These are phyloP conservation scores for Clathrus columnatus DNA, from an alignment of 768 basidiomycete genomes.

Conservation along the genomic window DNA sequence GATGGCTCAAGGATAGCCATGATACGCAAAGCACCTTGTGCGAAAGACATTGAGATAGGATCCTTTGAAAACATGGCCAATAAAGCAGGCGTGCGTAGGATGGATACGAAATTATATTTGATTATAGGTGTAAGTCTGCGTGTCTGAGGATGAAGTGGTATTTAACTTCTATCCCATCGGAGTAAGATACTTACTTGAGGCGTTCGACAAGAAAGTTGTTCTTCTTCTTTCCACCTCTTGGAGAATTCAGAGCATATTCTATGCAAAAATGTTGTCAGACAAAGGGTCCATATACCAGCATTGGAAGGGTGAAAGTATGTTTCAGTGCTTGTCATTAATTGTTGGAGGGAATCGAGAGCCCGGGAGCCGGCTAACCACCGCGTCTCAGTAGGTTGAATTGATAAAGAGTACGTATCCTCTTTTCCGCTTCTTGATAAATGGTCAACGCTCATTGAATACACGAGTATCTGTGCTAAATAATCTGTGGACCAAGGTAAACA, in stretches of 20 bases:
- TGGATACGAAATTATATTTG: constrained; percentile 71
- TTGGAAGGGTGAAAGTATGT: constrained; percentile 95
- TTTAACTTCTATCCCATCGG: background rate
- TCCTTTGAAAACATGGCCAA: constrained; percentile 91
- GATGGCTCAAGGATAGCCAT: constrained; percentile 75
- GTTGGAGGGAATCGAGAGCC: constrained; percentile 80
- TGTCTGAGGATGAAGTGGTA: constrained; percentile 30
- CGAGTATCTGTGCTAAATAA: constrained; percentile 73
- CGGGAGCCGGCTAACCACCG: constrained; percentile 76
- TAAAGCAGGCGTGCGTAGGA: constrained; percentile 77
- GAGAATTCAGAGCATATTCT: constrained; percentile 66
- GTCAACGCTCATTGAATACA: constrained; percentile 87
- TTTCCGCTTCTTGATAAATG: constrained; percentile 40
- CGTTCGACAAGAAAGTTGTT: constrained; percentile 66
- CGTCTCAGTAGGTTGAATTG: constrained; percentile 26
- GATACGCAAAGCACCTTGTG: constrained; percentile 69
- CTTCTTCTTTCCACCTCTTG: constrained; percentile 73
- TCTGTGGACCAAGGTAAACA: too few relatives aligned
- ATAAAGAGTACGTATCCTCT: constrained; percentile 17
- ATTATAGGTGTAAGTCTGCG: constrained; percentile 76
- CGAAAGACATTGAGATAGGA: constrained; percentile 65
- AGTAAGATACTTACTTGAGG: constrained; percentile 44
- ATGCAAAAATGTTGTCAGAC: constrained; percentile 62
- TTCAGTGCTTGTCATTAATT: constrained; percentile 85
- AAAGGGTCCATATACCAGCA: constrained; percentile 71